These are phyloP conservation scores for Sporisorium sorghi DNA, from an alignment of 1,284 basidiomycete genomes.

Conservation along the genomic window DNA sequence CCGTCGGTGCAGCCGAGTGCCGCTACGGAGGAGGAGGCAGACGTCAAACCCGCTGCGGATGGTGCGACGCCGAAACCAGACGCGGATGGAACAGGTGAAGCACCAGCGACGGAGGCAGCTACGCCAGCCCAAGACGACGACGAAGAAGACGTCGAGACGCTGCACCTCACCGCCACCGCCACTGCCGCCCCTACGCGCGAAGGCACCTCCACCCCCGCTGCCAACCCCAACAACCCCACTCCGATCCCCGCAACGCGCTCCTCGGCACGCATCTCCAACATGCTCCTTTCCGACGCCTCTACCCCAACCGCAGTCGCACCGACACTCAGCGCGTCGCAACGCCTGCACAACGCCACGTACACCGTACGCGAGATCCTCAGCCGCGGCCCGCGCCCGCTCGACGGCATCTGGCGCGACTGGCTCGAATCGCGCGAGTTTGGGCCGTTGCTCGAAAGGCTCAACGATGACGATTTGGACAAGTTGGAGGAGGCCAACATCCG, in stretches of 20 bases:
- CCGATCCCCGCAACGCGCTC: constrained; percentile 27
- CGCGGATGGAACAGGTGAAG: background rate
- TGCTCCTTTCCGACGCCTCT: constrained; percentile 8
- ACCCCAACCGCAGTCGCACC: constrained; percentile 3
- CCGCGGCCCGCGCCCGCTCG: constrained; percentile 80
- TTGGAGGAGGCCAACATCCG: constrained; percentile 59
- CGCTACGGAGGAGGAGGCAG: constrained; percentile 8
- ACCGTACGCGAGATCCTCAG: constrained; percentile 58
- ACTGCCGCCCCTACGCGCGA: constrained; percentile 42
- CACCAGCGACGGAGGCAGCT: background rate
- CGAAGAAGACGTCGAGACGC: constrained; percentile 50
- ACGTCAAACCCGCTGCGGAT: constrained; percentile 4
- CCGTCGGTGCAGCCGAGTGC: constrained; percentile 29
- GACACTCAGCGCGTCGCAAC: constrained; percentile 25
- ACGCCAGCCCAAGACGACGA: constrained; percentile 28
- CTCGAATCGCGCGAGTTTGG: constrained; percentile 88
- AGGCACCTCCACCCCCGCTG: constrained; percentile 42
- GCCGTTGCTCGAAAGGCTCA: constrained; percentile 87
- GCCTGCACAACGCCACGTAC: constrained; percentile 40
- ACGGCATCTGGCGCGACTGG: constrained; percentile 95
- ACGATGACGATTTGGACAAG: constrained; percentile 87
- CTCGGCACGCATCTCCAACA: constrained; percentile 36
- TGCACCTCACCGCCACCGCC: constrained; percentile 52
- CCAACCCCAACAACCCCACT: too few relatives aligned
- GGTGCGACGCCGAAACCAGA: constrained; percentile 1